Conservation (phyloP, 2,329 filamentous ascomycete species). For the Ilyonectria mors-panacis region DNA sequence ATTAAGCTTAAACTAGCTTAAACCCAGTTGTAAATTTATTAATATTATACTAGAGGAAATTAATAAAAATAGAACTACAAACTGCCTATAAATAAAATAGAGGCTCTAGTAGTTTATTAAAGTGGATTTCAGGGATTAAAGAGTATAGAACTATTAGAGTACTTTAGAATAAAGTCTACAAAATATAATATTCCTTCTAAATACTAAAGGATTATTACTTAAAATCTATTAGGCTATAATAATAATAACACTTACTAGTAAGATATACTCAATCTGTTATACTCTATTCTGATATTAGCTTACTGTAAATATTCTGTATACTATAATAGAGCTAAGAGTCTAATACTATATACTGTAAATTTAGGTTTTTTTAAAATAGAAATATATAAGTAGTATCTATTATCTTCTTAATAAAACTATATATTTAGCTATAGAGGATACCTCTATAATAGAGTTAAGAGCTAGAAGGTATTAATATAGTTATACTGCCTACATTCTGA, state of each 20-base stretch:
- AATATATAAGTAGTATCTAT: slow-evolving; percentile 21
- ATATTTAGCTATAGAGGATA: slow-evolving; percentile 20
- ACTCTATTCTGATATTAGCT: background rate
- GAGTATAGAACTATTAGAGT: slow-evolving; percentile 3
- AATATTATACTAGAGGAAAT: slow-evolving; percentile 24
- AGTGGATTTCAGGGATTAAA: slow-evolving; percentile 3
- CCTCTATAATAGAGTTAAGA: slow-evolving; percentile 21
- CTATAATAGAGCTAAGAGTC: slow-evolving; percentile 3
- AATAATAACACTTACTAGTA: slow-evolving; percentile 19
- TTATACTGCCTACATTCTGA: slow-evolving; percentile 8
- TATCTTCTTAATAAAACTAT: slow-evolving; percentile 24
- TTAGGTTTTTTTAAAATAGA: slow-evolving; percentile 26
- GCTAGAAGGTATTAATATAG: slow-evolving; percentile 6
- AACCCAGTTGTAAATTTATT: slow-evolving; percentile 23
- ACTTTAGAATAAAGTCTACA: slow-evolving; percentile 13
- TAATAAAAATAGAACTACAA: slow-evolving; percentile 13
- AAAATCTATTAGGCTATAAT: slow-evolving; percentile 18
- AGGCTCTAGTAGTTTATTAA: slow-evolving; percentile 1
- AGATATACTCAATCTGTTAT: slow-evolving; percentile 16
- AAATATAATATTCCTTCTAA: slow-evolving; percentile 15
- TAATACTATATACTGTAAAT: slow-evolving; percentile 18
- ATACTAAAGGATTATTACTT: slow-evolving; percentile 17
- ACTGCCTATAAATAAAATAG: slow-evolving; percentile 17
- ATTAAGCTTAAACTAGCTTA: slow-evolving; percentile 11
- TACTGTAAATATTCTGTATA: slow-evolving; percentile 2